Evolutionary conservation across 495 filamentous ascomycete genomes (phyloP), one percentile per base, ranked within the genome.

Genomic region (Neurospora discreta): DNA sequence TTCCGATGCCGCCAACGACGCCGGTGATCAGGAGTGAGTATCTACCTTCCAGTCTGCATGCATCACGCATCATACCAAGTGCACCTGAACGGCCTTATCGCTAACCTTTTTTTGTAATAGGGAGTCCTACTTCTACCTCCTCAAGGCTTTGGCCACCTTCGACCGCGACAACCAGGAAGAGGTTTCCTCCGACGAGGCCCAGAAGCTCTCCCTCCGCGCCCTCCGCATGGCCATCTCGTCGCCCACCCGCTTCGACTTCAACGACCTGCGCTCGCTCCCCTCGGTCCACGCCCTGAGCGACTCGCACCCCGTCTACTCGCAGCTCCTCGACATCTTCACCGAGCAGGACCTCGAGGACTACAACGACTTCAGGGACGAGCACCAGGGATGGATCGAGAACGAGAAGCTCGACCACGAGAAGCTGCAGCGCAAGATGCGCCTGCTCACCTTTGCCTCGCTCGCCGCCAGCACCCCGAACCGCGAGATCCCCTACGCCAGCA

Each of bases 261-360:
- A 95, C 76, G 93, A 97, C 76, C 86, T 99, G 75, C 93, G 93
- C 68, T 88, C 88, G 39, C 90, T 97, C 70, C 92, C 97, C 71
- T 88, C 91, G 69, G 89, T 99, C 68, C 93, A 97, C 81, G 90
- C 91, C 3, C 91, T 99, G 41, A 89, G 89, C 74, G 88, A 92
- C 71, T 92, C 91, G 72, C 91, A 98, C 73, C 89, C 91, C 58
- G 84, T 90, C 41, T 91, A 93, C 79, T 93, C 90, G 75, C 93
- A 98, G 80, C 89, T 99, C 15, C 89, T 98, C 71, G 95, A 97
- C 74, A 92, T 98, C 80, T 98, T 99, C 84, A 91, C 91, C 73
- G 91, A 94, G 72, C 93, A 98, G 78, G 89, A 91, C 68, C 87
- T 97, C 67, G 96, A 98, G 75, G 93, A 97, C 78, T 97, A 96